Percentiles rank a stretch among this genome's conserved stretches.
phyloP scores from a whole-genome alignment of 257 asterid species.

The Fraxinus excelsior region DNA sequence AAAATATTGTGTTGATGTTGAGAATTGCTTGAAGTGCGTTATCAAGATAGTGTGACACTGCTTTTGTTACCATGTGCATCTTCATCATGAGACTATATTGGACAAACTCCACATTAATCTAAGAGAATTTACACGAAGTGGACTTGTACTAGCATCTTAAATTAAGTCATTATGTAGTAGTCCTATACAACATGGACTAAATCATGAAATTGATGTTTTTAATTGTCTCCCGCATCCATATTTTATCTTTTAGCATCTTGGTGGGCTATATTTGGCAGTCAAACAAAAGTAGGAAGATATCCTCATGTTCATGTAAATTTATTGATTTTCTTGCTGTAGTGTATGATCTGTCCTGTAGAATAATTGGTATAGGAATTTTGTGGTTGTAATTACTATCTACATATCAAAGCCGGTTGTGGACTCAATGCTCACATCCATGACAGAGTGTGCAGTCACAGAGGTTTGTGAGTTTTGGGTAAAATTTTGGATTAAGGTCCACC shows the following conservation, averaged over 20 bases:
- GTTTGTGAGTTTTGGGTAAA: background rate
- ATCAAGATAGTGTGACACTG: background rate
- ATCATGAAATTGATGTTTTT: background rate
- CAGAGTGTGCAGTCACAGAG: background rate
- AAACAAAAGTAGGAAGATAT: background rate
- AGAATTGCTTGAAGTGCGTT: background rate
- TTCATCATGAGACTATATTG: background rate
- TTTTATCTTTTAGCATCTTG: background rate
- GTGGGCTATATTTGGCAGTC: background rate
- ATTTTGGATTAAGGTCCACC: background rate
- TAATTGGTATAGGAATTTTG: background rate
- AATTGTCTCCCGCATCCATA: background rate
- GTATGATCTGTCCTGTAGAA: background rate
- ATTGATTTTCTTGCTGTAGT: background rate
- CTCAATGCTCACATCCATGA: background rate
- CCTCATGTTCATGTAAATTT: background rate
- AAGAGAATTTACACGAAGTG: background rate
- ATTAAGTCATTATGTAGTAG: background rate
- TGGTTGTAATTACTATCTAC: background rate
- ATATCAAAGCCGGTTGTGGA: background rate
- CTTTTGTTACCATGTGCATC: background rate
- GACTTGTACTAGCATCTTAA: background rate
- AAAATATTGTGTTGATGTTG: background rate
- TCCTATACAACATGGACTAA: background rate
- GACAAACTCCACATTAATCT: background rate